Percentiles rank a stretch among this genome's conserved stretches.
These are phyloP conservation scores for Vicia sativa DNA, from an alignment of 306 rosid genomes.

Conservation along the genomic window DNA sequence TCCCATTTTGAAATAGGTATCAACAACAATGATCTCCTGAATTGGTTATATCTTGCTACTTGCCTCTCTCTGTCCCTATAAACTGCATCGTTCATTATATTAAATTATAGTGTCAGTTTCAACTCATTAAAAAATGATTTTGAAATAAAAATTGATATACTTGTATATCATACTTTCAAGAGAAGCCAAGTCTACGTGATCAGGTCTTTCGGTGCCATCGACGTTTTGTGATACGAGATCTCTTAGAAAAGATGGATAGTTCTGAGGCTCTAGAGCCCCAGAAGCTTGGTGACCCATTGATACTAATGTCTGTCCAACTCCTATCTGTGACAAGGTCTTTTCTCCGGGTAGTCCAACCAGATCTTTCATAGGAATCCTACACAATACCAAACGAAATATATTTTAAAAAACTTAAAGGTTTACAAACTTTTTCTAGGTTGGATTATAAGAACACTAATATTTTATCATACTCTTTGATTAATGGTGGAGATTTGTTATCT, in stretches of 20 bases:
- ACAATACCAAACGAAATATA: neutral
- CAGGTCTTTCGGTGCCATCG: no score
- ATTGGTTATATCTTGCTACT: conserved; percentile 64
- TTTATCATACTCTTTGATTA: conserved; percentile 45
- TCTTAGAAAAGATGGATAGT: no score
- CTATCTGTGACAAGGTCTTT: conserved; percentile 44
- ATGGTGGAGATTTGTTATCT: conserved; percentile 54
- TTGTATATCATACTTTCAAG: conserved; percentile 53
- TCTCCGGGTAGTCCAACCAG: conserved; percentile 56
- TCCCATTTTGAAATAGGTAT: conserved; percentile 64
- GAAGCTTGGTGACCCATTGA: no score
- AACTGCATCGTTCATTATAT: neutral
- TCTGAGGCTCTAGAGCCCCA: no score
- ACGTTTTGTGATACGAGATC: no score
- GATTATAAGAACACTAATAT: no score
- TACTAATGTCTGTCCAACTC: conserved; percentile 44
- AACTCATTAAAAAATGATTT: neutral
- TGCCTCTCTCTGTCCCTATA: conserved; percentile 67
- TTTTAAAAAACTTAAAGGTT: no score
- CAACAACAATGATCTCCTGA: conserved; percentile 49
- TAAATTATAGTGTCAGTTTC: no score
- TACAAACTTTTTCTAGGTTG: no score
- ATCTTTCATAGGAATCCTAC: conserved; percentile 50
- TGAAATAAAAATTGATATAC: neutral
- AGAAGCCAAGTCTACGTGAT: conserved; percentile 60